A percentile compares a stretch with the other conserved stretches of the same genome.
Conservation (phyloP, 2,329 filamentous ascomycete genomes). For the Annulohypoxylon truncatum region DNA sequence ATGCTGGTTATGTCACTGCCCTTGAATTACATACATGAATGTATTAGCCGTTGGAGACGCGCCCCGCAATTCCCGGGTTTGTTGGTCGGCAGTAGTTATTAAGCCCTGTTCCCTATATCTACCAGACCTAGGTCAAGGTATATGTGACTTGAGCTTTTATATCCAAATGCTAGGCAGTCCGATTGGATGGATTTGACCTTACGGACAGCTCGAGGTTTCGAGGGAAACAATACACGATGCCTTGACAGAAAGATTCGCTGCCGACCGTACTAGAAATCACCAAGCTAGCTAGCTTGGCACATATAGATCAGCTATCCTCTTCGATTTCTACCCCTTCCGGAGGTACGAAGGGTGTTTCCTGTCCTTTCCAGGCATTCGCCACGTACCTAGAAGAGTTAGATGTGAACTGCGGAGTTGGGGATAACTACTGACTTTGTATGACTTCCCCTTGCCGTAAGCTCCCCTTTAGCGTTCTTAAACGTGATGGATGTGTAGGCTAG, state of each 20-base stretch:
- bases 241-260: not conserved
- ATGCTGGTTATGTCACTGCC: not conserved
- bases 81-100: slow-evolving; percentile 29
- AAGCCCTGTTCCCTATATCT: too few relatives aligned
- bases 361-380: slow-evolving; percentile 47
- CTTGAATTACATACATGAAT: not conserved
- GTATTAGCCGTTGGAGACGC: slow-evolving; percentile 36
- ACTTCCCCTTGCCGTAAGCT: slow-evolving; percentile 71
- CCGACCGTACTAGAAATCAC: not conserved
- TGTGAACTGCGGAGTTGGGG: slow-evolving; percentile 7
- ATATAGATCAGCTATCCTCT: slow-evolving; percentile 20
- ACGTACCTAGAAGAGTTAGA: slow-evolving; percentile 55
- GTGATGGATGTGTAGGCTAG: slow-evolving; percentile 70
- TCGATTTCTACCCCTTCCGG: slow-evolving; percentile 43
- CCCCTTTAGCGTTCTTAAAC: slow-evolving; percentile 68
- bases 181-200: too few relatives aligned
- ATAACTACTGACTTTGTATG: slow-evolving; percentile 68
- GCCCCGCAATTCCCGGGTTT: slow-evolving; percentile 36
- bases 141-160: not conserved
- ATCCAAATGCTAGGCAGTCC: too few relatives aligned
- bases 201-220: too few relatives aligned
- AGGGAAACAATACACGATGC: too few relatives aligned
- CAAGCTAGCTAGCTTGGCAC: not conserved
- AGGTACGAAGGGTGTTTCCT: slow-evolving; percentile 41
- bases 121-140: not conserved